phyloP scores from a whole-genome alignment of 805 yeast genomes.

The Zygosaccharomyces gambellarensis region DNA sequence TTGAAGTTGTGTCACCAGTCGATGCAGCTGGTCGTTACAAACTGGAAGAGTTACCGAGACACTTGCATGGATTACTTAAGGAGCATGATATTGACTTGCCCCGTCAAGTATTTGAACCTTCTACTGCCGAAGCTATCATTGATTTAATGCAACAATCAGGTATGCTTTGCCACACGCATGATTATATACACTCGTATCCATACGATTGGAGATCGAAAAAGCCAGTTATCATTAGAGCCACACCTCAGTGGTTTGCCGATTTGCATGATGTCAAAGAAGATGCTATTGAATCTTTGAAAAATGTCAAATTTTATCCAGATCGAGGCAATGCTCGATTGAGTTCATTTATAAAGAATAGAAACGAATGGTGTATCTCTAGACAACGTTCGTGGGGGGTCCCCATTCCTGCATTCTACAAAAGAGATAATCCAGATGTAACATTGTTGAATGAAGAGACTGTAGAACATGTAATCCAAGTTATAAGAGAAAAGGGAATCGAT shows the following conservation, averaged over 20 bases:
- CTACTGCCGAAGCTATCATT: slow-evolving; percentile 49
- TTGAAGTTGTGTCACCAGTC: slow-evolving; percentile 70
- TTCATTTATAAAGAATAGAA: slow-evolving; percentile 69
- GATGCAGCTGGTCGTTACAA: slow-evolving; percentile 69
- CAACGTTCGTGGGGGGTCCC: slow-evolving; percentile 99
- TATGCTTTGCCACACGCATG: slow-evolving; percentile 46
- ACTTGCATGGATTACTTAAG: slow-evolving; percentile 11
- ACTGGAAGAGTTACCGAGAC: slow-evolving; percentile 38
- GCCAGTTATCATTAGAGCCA: slow-evolving; percentile 90
- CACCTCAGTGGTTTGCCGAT: slow-evolving; percentile 96
- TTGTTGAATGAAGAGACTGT: slow-evolving; percentile 55
- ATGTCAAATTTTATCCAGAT: slow-evolving; percentile 69
- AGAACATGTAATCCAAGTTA: slow-evolving; percentile 49
- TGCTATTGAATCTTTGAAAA: slow-evolving; percentile 55
- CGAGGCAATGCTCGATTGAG: slow-evolving; percentile 64
- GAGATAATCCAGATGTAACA: slow-evolving; percentile 53
- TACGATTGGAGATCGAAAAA: slow-evolving; percentile 96
- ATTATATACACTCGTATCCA: slow-evolving; percentile 80
- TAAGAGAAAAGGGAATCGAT: slow-evolving; percentile 60
- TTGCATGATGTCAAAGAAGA: slow-evolving; percentile 63
- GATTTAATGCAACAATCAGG: slow-evolving; percentile 38
- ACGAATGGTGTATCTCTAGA: slow-evolving; percentile 97
- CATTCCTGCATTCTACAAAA: slow-evolving; percentile 74
- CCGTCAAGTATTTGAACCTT: slow-evolving; percentile 50
- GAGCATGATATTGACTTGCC: slow-evolving; percentile 13